These are phyloP conservation scores for Flaveria brownii DNA, from an alignment of 129 eudicot genomes.

Conservation along the genomic window DNA sequence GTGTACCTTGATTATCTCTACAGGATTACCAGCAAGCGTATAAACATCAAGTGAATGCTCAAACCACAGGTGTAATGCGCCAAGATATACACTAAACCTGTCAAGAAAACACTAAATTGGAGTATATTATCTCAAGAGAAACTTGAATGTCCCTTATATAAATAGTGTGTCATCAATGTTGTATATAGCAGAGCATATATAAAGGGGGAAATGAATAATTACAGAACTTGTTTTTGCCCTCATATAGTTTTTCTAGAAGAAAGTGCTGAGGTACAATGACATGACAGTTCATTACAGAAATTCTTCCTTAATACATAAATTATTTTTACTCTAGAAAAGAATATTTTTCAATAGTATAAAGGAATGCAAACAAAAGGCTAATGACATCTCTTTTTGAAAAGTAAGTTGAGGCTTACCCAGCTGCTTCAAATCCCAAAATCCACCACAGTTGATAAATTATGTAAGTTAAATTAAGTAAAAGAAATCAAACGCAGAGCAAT, in stretches of 20 bases:
- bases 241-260: not conserved
- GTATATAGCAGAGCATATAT: too few relatives aligned
- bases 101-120: too few relatives aligned
- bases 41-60: too few relatives aligned
- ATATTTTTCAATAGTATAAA: not conserved
- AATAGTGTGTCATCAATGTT: too few relatives aligned
- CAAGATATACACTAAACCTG: too few relatives aligned
- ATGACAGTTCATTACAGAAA: not conserved
- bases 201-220: too few relatives aligned
- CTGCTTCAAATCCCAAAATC: not conserved
- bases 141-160: too few relatives aligned
- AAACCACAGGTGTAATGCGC: too few relatives aligned
- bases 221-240: not conserved
- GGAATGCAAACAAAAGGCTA: not conserved
- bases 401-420: not conserved
- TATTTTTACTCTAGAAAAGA: not conserved
- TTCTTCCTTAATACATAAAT: not conserved
- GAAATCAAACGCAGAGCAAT: too few relatives aligned
- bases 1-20: too few relatives aligned
- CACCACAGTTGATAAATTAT: not conserved
- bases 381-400: not conserved
- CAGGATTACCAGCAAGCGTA: too few relatives aligned
- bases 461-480: not conserved
- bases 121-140: too few relatives aligned
- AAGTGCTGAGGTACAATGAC: not conserved